These are phyloP conservation scores for Pleurotus sapidus DNA, from an alignment of 768 basidiomycete genomes.

Conservation along the genomic window DNA sequence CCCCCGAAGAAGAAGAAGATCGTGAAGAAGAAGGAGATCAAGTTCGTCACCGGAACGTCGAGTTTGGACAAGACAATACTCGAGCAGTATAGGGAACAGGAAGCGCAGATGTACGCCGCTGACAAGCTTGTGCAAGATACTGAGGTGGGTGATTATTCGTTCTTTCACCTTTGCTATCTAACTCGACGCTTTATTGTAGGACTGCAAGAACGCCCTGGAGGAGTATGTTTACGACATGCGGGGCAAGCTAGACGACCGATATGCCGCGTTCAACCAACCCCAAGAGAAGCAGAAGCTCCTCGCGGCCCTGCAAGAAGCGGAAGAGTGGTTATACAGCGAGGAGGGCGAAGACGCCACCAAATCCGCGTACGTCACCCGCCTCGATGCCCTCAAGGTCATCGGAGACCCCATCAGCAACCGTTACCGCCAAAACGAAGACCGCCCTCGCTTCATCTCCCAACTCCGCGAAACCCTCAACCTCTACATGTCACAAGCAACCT, in stretches of 20 bases:
- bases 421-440: slow-evolving; percentile 79
- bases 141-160: slow-evolving; percentile 55
- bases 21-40: slow-evolving; percentile 79
- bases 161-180: slow-evolving; percentile 3
- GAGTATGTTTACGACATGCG: slow-evolving; percentile 98
- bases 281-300: slow-evolving; percentile 80
- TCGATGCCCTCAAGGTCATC: slow-evolving; percentile 79
- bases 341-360: slow-evolving; percentile 96
- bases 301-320: slow-evolving; percentile 67
- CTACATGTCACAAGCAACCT: slow-evolving; percentile 82
- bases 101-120: slow-evolving; percentile 82
- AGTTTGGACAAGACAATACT: slow-evolving; percentile 63
- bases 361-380: slow-evolving; percentile 85
- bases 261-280: slow-evolving; percentile 68
- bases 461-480: slow-evolving; percentile 88
- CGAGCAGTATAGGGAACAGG: slow-evolving; percentile 72
- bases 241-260: slow-evolving; percentile 87
- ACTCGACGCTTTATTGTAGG: slow-evolving; percentile 38
- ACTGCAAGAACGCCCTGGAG: slow-evolving; percentile 97
- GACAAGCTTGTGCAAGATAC: slow-evolving; percentile 99
- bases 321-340: slow-evolving; percentile 97
- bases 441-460: slow-evolving; percentile 65
- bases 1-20: slow-evolving; percentile 84
- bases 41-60: slow-evolving; percentile 63
- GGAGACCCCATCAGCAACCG: slow-evolving; percentile 87